Base-by-base conservation (phyloP, 805 yeast genomes). In the Limtongozyma cylindracea region DNA sequence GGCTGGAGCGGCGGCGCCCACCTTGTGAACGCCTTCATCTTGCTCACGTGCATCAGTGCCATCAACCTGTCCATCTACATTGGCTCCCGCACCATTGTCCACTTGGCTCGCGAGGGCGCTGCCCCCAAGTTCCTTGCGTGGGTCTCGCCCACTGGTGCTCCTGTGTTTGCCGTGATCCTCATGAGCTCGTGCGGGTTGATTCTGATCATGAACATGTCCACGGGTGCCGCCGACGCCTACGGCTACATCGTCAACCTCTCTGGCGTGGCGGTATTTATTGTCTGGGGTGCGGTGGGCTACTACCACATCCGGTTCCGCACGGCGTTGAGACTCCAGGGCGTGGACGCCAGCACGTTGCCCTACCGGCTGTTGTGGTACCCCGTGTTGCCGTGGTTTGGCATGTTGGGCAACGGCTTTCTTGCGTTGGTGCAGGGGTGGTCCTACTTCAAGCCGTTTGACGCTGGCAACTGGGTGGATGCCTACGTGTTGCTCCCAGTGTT, bases 401-500 rank as follows among this genome's bases (percentile, higher is more conserved):
- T 68, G 6, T 28, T 45, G 3, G 44, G 61, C 21, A 65, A 61
- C 33, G 28, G 53, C 2, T 53, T 68, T 24, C 42, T 68, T 25
- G 66, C 61, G 3, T 36, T 66, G 16, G 56, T 68, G 13, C 77
- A 68, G 38, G 73, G 76, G 5, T 68, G 74, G 73, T 47, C 68
- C 2, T 47, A 56, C 18, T 56, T 68, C 27, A 49, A 52, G 24
- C 77, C 76, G 2, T 68, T 63, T 32, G 48, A 49, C 22, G 54
- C 50, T 6, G 43, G 34, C 10, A 40, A 45, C 27, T 50, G 45
- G 28, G 54, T 50, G 12, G 78, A 68, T 37, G 61, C 68, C 4
- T 70, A 70, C 34, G 57, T 70, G 27, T 37, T 70, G 33, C 31
- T 70, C 9, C 76, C 78, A 1, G 42, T 66, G 10, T 67, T 63